Percentiles rank a stretch among this genome's conserved stretches.
phyloP scores from a whole-genome alignment of 2,329 filamentous ascomycete species.

The Pseudocercospora vitis region DNA sequence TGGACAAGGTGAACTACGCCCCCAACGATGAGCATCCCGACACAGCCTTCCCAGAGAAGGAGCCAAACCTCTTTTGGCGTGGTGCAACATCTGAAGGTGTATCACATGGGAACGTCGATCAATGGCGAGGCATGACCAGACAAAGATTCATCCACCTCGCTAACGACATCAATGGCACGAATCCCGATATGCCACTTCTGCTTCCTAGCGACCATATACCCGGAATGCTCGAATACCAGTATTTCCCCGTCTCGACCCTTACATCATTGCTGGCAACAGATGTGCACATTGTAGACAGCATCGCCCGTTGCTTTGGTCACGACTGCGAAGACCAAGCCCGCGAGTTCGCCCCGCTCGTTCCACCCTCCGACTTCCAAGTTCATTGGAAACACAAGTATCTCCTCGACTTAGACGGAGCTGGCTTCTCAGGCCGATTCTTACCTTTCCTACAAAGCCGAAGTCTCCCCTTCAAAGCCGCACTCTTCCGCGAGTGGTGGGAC shows the following conservation, averaged over 20 bases:
- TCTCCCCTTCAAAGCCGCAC: conserved; percentile 67
- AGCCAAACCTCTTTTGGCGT: conserved; percentile 70
- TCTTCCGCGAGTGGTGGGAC: conserved; percentile 80
- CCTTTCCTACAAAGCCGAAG: conserved; percentile 65
- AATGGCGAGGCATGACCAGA: conserved; percentile 66
- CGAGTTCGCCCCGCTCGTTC: conserved; percentile 52
- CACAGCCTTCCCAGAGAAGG: conserved; percentile 60
- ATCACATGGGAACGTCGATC: conserved; percentile 48
- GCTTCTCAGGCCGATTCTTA: conserved; percentile 66
- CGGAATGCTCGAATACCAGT: conserved; percentile 56
- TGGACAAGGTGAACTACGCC: conserved; percentile 56
- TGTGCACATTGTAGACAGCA: conserved; percentile 60
- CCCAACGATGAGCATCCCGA: conserved; percentile 56
- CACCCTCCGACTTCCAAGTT: conserved; percentile 53
- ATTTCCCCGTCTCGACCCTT: conserved; percentile 55
- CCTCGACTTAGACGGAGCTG: conserved; percentile 67
- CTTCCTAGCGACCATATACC: conserved; percentile 45
- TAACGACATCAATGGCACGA: conserved; percentile 56
- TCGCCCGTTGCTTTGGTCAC: conserved; percentile 55
- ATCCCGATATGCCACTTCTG: conserved; percentile 56
- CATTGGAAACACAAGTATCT: conserved; percentile 69
- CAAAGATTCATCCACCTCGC: conserved; percentile 73
- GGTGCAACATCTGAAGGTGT: conserved; percentile 63
- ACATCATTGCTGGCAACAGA: conserved; percentile 57
- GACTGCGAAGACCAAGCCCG: conserved; percentile 55